Base-by-base conservation (phyloP, 2,329 filamentous ascomycete genomes). In the Venturia carpophila region DNA sequence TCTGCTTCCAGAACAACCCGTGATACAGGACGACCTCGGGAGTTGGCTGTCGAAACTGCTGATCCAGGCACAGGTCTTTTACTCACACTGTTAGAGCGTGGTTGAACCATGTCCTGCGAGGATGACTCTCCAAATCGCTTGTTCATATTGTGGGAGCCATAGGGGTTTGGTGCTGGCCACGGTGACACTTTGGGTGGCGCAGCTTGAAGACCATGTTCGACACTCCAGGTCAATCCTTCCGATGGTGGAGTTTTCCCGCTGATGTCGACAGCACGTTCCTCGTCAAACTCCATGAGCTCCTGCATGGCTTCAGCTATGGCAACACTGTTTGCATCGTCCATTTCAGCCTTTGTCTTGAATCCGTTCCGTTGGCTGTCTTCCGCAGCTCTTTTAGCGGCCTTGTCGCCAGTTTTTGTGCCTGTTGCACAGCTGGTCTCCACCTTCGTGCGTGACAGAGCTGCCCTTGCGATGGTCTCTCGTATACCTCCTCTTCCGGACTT, bases 271-370 rank as follows among this genome's bases (percentile, higher is more conserved):
- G 74, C 74, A 63, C 71, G 68, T 15, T 79, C 76, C 68, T 86
- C 83, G 67, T 96, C 92, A 72, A 96, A 87, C 72, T 95, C 89
- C 34, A 94, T 88, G 21, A 96, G 79, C 71, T 97, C 92, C 79
- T 90, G 92, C 41, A 95, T 79, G 0, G 92, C 92, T 71, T 92
- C 86, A 64, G 91, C 86, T 67, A 96, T 96, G 5, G 92, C 92
- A 30, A 84, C 82, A 65, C 96, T 91, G 70, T 96, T 95, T 3
- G 91, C 92, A 69, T 92, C 88, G 65, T 96, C 91, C 73, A 95
- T 90, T 69, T 95, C 91, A 0, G 91, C 91, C 71, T 90, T 84
- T 0, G 92, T 97, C 67, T 83, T 84, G 78, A 95, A 93, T 0
- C 91, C 90, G 68, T 88, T 88, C 65, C 80, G 80, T 6, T 85